These are phyloP conservation scores for Backusella tuberculispora DNA, from an alignment of 192 early-diverging fungal genomes.

Conservation along the genomic window DNA sequence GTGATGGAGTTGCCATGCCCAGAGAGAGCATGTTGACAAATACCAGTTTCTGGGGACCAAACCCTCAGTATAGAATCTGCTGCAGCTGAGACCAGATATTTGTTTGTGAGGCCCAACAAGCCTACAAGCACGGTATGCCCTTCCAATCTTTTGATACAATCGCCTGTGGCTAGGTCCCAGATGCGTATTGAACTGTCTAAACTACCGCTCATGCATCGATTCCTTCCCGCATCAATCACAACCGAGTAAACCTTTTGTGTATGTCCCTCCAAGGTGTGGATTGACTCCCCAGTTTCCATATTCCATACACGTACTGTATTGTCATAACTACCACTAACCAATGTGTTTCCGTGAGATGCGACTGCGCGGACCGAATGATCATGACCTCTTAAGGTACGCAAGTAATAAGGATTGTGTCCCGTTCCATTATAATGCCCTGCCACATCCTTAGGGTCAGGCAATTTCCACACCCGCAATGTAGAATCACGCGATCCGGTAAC, in stretches of 20 bases:
- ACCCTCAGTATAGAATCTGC: constrained; percentile 93
- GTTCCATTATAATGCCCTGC: constrained; percentile 35
- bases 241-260: constrained; percentile 95
- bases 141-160: constrained; percentile 74
- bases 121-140: constrained; percentile 96
- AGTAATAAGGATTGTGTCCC: constrained; percentile 76
- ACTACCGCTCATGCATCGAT: constrained; percentile 88
- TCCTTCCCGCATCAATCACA: constrained; percentile 81
- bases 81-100: constrained; percentile 91
- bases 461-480: constrained; percentile 89
- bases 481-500: constrained; percentile 96
- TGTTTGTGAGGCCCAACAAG: constrained; percentile 81
- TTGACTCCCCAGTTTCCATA: constrained; percentile 65
- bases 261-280: constrained; percentile 83
- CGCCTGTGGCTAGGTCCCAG: constrained; percentile 91
- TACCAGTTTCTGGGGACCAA: constrained; percentile 78
- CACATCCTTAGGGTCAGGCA: constrained; percentile 60
- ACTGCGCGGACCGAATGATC: constrained; percentile 90
- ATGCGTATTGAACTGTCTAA: constrained; percentile 94
- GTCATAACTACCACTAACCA: constrained; percentile 95
- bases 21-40: constrained; percentile 66
- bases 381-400: constrained; percentile 87
- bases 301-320: constrained; percentile 92
- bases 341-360: constrained; percentile 82
- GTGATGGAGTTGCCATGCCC: constrained; percentile 93